phyloP scores from a whole-genome alignment of 1,139 yeast species.

The Diutina scorzettiae region DNA sequence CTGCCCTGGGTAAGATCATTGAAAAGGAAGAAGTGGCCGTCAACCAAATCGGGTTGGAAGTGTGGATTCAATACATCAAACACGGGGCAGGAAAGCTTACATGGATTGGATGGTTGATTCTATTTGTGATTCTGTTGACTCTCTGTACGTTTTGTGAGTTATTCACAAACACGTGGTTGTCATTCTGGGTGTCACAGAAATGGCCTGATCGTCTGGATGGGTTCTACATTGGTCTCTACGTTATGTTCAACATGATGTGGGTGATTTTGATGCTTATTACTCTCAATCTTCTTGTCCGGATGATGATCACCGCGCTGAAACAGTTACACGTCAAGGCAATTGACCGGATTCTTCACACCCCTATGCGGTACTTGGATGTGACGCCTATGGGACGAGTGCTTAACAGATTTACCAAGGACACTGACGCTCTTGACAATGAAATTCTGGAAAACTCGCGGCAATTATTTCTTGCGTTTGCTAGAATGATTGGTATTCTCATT shows the following conservation, averaged over 20 bases:
- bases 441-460: slow-evolving; percentile 10
- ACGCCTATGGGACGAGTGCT: slow-evolving; percentile 13
- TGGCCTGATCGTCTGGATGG: slow-evolving; percentile 7
- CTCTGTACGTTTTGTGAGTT: slow-evolving; percentile 3
- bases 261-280: slow-evolving; percentile 8
- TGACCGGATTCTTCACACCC: slow-evolving; percentile 33
- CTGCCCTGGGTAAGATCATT: slow-evolving; percentile 16
- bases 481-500: slow-evolving; percentile 9
- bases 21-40: slow-evolving; percentile 21
- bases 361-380: slow-evolving; percentile 12
- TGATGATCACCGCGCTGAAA: slow-evolving; percentile 14
- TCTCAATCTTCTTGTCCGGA: slow-evolving; percentile 8
- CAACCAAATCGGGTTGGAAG: slow-evolving; percentile 27
- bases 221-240: slow-evolving; percentile 10
- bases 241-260: slow-evolving; percentile 10
- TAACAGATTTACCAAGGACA: slow-evolving; percentile 13
- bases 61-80: slow-evolving; percentile 34
- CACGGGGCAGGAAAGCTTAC: slow-evolving; percentile 41
- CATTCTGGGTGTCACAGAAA: slow-evolving; percentile 2
- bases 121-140: neutral
- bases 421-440: slow-evolving; percentile 12
- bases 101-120: neutral
- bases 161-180: slow-evolving; percentile 4
- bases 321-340: slow-evolving; percentile 35
- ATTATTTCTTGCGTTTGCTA: slow-evolving; percentile 9